Evolutionary conservation across 805 yeast species (phyloP), one percentile per base, ranked within the genome.

Genomic region (Teunomyces pallodes): DNA sequence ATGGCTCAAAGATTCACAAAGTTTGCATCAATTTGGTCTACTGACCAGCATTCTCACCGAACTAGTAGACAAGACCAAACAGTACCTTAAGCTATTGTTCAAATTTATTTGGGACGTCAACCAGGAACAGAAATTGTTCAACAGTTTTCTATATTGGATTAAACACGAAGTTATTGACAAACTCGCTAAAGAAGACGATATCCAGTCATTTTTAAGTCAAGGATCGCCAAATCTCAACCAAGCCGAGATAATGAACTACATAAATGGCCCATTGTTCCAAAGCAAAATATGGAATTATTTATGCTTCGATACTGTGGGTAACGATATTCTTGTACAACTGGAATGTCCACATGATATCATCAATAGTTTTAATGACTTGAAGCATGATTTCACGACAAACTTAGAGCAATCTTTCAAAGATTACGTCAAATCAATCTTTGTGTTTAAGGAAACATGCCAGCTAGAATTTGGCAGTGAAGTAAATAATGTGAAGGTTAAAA

Each of bases 61-160:
- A 3, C 16, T 59, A 3, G 43, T 60, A 2, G 27, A 42, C 4
- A 36, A 38, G 9, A 60, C 60, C 3, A 61, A 68, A 32, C 12
- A 40, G 12, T 53, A 72, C 13, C 52, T 75, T 39, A 69, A 72
- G 50, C 35, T 46, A 6, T 55, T 69, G 7, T 75, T 74, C 56
- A 61, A 56, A 30, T 59, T 69, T 12, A 69, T 79, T 42, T 68
- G 77, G 68, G 67, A 63, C 20, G 50, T 77, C 26, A 79, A 77
- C 51, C 70, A 70, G 17, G 82, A 78, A 46, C 80, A 76, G 52
- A 64, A 65, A 36, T 55, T 66, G 29, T 79, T 80, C 56, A 74
- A 72, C 46, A 66, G 70, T 36, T 77, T 76, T 43, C 54, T 77
- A 10, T 61, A 64, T 12, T 80, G 84, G 84, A 51, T 71, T 12